Evolutionary conservation across 805 yeast genomes (phyloP).

Genomic region (Blastobotrys peoriensis): DNA sequence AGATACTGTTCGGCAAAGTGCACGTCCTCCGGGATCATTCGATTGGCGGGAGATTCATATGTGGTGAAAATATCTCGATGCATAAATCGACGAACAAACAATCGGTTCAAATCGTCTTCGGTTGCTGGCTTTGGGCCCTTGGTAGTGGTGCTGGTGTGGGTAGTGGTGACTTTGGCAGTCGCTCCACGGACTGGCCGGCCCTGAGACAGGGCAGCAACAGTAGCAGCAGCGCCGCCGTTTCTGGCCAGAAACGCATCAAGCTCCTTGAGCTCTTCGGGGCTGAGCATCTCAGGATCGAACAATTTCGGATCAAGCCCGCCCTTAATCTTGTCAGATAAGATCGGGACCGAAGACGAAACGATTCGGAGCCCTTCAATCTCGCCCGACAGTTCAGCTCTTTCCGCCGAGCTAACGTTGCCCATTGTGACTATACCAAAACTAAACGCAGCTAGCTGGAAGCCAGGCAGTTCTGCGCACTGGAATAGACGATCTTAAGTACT

Average conservation of each 20-base stretch:
- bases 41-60: constrained; percentile 7
- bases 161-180: too few relatives aligned
- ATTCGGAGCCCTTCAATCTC: not conserved
- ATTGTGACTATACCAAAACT: too few relatives aligned
- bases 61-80: constrained; percentile 26
- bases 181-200: too few relatives aligned
- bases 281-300: not conserved
- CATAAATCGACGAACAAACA: constrained; percentile 17
- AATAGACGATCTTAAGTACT: too few relatives aligned
- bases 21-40: constrained; percentile 10
- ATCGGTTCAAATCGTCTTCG: not conserved
- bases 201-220: not conserved
- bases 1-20: constrained; percentile 17
- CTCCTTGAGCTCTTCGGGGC: not conserved
- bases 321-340: not conserved
- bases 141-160: too few relatives aligned
- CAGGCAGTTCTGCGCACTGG: too few relatives aligned
- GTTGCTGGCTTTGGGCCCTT: constrained; percentile 5
- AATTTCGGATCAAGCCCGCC: not conserved
- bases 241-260: not conserved
- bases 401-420: not conserved
- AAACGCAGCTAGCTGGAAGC: too few relatives aligned
- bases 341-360: not conserved
- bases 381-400: not conserved
- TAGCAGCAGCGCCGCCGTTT: not conserved